Percentiles rank a stretch among this genome's conserved stretches.
phyloP scores from a whole-genome alignment of 192 early-diverging fungal species.

The Diversispora epigaea region DNA sequence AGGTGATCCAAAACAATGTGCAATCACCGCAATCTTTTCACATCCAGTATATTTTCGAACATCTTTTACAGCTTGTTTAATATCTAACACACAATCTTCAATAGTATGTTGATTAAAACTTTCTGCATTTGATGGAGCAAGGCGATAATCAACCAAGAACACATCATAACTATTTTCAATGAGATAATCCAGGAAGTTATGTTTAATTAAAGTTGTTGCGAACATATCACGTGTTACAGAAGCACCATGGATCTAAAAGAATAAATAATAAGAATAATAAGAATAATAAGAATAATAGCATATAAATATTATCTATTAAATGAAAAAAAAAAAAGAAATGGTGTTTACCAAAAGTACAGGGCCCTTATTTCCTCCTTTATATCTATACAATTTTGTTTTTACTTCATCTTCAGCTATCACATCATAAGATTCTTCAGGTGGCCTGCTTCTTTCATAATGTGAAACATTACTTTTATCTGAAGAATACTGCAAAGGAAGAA shows the following conservation, averaged over 20 bases:
- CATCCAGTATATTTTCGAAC: slow-evolving; percentile 37
- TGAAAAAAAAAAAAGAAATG: background rate
- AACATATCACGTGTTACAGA: slow-evolving; percentile 42
- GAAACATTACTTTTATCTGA: background rate
- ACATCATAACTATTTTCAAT: slow-evolving; percentile 47
- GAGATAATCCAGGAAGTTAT: slow-evolving; percentile 45
- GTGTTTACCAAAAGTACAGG: slow-evolving; percentile 45
- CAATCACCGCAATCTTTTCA: slow-evolving; percentile 44
- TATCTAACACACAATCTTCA: slow-evolving; percentile 36
- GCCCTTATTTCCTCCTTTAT: slow-evolving; percentile 35
- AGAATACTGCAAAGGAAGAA: slow-evolving; percentile 43
- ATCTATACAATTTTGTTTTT: slow-evolving; percentile 37
- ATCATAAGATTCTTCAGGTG: slow-evolving; percentile 24
- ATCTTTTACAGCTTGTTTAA: slow-evolving; percentile 40
- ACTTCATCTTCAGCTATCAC: slow-evolving; percentile 40
- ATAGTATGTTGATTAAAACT: slow-evolving; percentile 36
- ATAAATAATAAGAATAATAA: slow-evolving; percentile 7
- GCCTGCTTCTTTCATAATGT: slow-evolving; percentile 28
- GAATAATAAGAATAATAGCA: background rate
- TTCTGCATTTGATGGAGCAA: slow-evolving; percentile 34
- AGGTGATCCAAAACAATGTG: slow-evolving; percentile 46
- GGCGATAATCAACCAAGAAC: slow-evolving; percentile 45
- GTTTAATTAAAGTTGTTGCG: slow-evolving; percentile 41
- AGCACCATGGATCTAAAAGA: slow-evolving; percentile 41
- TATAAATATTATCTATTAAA: background rate